Base-by-base conservation (phyloP, 768 basidiomycete species). In the Phylloporus sp. region DNA sequence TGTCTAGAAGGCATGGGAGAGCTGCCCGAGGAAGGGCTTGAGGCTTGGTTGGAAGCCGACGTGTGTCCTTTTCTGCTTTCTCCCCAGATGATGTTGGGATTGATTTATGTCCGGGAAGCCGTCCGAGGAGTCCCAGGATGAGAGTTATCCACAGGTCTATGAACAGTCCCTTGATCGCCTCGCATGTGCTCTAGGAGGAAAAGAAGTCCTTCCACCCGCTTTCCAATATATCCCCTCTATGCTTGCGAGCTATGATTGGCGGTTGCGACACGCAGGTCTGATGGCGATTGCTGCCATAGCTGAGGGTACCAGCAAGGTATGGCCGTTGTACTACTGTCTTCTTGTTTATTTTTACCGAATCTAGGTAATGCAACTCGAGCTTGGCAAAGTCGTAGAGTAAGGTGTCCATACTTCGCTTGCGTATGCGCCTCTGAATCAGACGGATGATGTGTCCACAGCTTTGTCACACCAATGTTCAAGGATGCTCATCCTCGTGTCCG, bases 211-310 rank as follows among this genome's bases (percentile, higher is more conserved):
- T 5, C 91, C 88, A 0, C 81, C 85, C 10, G 85, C 91, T 6
- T 93, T 93, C 71, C 81, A 84, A 66, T 82, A 84, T 52, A 90
- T 91, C 13, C 89, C 89, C 1, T 84, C 83, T 0, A 90, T 95
- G 85, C 74, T 94, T 50, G 80, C 78, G 0, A 84, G 80, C 49
- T 85, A 84, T 53, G 88, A 93, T 67, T 95, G 93, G 93, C 77
- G 88, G 47, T 78, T 83, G 24, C 76, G 91, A 26, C 91, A 95
- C 59, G 91, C 90, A 0, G 92, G 88, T 11, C 71, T 95, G 23
- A 89, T 92, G 81, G 89, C 90, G 0, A 86, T 95, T 50, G 89
- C 89, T 0, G 80, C 86, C 0, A 85, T 94, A 45, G 90, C 83
- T 0, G 92, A 94, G 68, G 92, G 92, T 2, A 90, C 88, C 0